Evolutionary conservation across 1,284 basidiomycete genomes (phyloP).

Genomic region (Sanghuangporus weigelae): DNA sequence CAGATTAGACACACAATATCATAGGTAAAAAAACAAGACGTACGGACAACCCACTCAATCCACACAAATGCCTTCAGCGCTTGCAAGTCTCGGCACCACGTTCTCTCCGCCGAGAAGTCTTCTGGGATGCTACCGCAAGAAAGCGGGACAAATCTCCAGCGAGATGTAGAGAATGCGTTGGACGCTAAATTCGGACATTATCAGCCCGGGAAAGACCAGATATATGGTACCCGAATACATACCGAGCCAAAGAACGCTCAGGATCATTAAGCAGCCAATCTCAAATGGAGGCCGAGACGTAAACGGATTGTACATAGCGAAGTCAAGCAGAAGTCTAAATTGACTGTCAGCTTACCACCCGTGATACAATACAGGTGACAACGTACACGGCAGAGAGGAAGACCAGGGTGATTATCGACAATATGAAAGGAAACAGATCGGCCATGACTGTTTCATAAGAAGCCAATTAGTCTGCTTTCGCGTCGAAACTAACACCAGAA

Average conservation of each 20-base stretch:
- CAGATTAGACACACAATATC: neutral
- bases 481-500: neutral
- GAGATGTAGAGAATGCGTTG: slow-evolving; percentile 55
- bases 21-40: slow-evolving; percentile 22
- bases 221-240: slow-evolving; percentile 18
- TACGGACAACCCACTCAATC: slow-evolving; percentile 50
- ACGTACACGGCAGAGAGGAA: slow-evolving; percentile 39
- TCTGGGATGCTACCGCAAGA: slow-evolving; percentile 43
- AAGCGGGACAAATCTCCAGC: slow-evolving; percentile 45
- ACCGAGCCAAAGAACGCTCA: slow-evolving; percentile 54
- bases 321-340: slow-evolving; percentile 39
- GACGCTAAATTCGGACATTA: slow-evolving; percentile 33
- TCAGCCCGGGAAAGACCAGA: neutral
- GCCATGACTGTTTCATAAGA: slow-evolving; percentile 38
- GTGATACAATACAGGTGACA: neutral
- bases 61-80: slow-evolving; percentile 53
- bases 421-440: slow-evolving; percentile 52
- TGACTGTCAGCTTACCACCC: neutral
- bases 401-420: slow-evolving; percentile 47
- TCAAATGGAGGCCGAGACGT: slow-evolving; percentile 43
- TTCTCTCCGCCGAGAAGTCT: slow-evolving; percentile 42
- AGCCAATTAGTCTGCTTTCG: neutral
- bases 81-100: slow-evolving; percentile 51
- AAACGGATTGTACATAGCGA: slow-evolving; percentile 36
- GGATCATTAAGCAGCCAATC: slow-evolving; percentile 38